Conservation (phyloP, 345 rosid genomes). For the Barbarea vulgaris region DNA sequence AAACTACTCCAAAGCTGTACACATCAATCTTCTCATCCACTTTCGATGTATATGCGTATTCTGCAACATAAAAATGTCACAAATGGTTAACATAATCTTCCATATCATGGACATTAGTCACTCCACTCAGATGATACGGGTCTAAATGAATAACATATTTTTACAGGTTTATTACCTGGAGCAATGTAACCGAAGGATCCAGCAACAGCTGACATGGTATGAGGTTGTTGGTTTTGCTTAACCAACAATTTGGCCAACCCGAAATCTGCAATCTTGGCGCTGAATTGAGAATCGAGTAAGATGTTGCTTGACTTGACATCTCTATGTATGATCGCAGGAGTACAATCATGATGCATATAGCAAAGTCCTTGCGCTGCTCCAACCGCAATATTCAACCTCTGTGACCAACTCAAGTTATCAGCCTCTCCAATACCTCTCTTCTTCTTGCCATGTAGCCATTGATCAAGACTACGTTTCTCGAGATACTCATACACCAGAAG, state of each 20-base stretch:
- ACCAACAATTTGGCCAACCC: slow-evolving; percentile 81
- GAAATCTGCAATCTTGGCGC: slow-evolving; percentile 84
- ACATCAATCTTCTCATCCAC: slow-evolving; percentile 84
- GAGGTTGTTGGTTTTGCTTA: slow-evolving; percentile 57
- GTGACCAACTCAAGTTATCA: slow-evolving; percentile 58
- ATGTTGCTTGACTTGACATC: slow-evolving; percentile 93
- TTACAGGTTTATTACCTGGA: slow-evolving; percentile 58
- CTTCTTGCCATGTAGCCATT: slow-evolving; percentile 79
- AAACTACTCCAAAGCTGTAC: slow-evolving; percentile 91
- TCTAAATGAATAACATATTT: neutral
- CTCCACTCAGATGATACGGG: neutral
- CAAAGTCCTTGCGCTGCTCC: slow-evolving; percentile 90
- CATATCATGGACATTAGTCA: neutral
- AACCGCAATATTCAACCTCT: slow-evolving; percentile 69
- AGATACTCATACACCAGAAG: slow-evolving; percentile 91
- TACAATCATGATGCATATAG: slow-evolving; percentile 88
- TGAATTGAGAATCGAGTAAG: slow-evolving; percentile 71
- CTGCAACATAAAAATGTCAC: slow-evolving; percentile 44
- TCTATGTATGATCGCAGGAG: slow-evolving; percentile 76
- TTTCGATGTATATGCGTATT: slow-evolving; percentile 72
- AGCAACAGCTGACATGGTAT: slow-evolving; percentile 83
- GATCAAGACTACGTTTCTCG: slow-evolving; percentile 83
- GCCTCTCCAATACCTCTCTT: slow-evolving; percentile 17
- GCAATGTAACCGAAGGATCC: slow-evolving; percentile 92
- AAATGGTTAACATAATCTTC: neutral